phyloP scores from a whole-genome alignment of 768 basidiomycete species.

The Suillus alpinus region DNA sequence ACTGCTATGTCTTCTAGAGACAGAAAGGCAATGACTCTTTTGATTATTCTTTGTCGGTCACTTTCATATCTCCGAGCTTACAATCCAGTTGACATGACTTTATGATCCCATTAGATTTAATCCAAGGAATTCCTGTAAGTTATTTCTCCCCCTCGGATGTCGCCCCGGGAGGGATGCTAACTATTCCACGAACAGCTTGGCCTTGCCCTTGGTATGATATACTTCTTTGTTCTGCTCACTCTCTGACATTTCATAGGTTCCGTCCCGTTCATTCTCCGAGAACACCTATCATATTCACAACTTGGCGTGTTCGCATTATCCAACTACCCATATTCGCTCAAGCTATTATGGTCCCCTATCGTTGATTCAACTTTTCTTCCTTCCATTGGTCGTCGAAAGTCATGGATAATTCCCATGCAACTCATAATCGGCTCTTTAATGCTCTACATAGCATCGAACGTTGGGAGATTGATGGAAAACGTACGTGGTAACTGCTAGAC shows the following conservation, averaged over 20 bases:
- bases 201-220: conserved; percentile 72
- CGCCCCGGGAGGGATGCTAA: neutral
- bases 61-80: conserved; percentile 5
- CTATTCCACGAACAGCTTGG: conserved; percentile 53
- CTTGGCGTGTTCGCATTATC: conserved; percentile 91
- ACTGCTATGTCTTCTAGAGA: conserved; percentile 71
- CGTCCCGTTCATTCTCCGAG: conserved; percentile 92
- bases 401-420: conserved; percentile 99
- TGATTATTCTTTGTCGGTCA: conserved; percentile 84
- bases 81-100: conserved; percentile 14
- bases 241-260: conserved; percentile 56
- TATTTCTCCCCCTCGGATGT: conserved; percentile 9
- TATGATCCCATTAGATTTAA: conserved; percentile 48
- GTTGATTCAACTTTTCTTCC: conserved; percentile 87
- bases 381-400: conserved; percentile 89
- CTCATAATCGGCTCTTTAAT: conserved; percentile 81
- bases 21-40: conserved; percentile 77
- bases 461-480: conserved; percentile 73
- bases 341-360: conserved; percentile 95
- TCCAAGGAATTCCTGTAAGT: conserved; percentile 89
- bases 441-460: conserved; percentile 73
- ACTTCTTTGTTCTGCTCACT: conserved; percentile 6
- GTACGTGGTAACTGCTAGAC: conserved; percentile 38
- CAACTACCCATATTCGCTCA: conserved; percentile 94
- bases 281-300: conserved; percentile 96